Conservation (phyloP, 2,329 filamentous ascomycete genomes). For the Fusarium sp. region DNA sequence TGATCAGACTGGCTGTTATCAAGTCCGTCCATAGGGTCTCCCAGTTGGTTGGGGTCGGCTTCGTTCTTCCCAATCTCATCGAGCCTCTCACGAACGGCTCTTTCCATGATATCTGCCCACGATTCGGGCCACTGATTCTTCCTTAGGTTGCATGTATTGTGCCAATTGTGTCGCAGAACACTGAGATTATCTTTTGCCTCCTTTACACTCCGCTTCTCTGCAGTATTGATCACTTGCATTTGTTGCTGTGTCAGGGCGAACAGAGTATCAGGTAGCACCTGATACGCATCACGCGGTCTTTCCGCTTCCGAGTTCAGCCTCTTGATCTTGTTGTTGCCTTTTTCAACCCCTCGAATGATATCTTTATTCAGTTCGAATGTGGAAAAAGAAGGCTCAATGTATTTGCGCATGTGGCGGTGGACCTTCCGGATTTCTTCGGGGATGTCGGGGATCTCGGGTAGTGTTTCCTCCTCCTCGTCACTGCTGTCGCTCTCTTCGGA, state of each 20-base stretch:
- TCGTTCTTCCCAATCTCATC: background rate
- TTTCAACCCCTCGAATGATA: too few relatives aligned
- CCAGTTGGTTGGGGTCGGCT: background rate
- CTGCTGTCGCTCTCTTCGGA: too few relatives aligned
- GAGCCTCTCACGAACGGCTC: background rate
- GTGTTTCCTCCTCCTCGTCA: too few relatives aligned
- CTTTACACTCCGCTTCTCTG: background rate
- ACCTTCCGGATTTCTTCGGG: too few relatives aligned
- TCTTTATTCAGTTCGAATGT: too few relatives aligned
- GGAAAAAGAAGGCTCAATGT: too few relatives aligned
- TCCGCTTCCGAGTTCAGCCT: background rate
- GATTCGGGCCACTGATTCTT: background rate
- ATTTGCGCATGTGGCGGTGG: too few relatives aligned
- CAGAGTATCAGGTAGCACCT: too few relatives aligned
- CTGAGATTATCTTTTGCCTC: background rate
- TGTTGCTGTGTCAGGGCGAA: too few relatives aligned
- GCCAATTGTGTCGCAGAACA: background rate
- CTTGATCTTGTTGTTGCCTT: background rate
- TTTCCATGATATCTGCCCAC: background rate
- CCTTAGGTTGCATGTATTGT: too few relatives aligned
- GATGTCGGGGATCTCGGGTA: too few relatives aligned
- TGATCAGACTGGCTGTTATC: background rate
- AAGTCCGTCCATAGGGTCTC: background rate
- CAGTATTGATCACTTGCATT: background rate
- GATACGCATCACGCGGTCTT: too few relatives aligned